Percentiles rank a stretch among this genome's conserved stretches.
Evolutionary conservation across 1,284 basidiomycete genomes (phyloP).

Genomic region (Tilletia indica): DNA sequence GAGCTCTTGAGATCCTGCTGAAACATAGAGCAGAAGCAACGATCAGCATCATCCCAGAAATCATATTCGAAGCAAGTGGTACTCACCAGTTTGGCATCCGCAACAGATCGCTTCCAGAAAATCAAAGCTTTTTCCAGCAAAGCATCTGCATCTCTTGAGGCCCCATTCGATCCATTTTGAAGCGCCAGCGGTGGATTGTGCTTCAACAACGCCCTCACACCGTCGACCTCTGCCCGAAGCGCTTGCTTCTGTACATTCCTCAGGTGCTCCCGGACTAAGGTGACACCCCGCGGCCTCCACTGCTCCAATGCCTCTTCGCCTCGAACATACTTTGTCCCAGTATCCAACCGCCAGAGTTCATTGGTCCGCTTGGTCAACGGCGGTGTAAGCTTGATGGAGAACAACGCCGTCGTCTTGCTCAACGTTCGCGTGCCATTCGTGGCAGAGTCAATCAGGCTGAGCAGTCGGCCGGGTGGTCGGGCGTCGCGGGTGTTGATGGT

Average conservation of each 20-base stretch:
- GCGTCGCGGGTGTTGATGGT: conserved; percentile 83
- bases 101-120: conserved; percentile 36
- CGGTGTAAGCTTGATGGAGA: conserved; percentile 75
- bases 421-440: conserved; percentile 45
- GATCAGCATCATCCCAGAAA: background rate
- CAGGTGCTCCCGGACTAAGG: conserved; percentile 77
- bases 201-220: conserved; percentile 71
- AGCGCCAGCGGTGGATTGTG: conserved; percentile 25
- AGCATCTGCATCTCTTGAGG: conserved; percentile 16
- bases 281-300: conserved; percentile 85
- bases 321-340: conserved; percentile 84
- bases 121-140: conserved; percentile 30
- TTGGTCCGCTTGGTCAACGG: conserved; percentile 79
- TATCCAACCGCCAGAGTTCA: conserved; percentile 92
- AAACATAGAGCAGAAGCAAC: conserved; percentile 58
- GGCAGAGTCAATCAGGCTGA: conserved; percentile 59
- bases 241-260: conserved; percentile 40
- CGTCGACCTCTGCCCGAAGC: conserved; percentile 81
- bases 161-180: conserved; percentile 38
- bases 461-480: conserved; percentile 75
- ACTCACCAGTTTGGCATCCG: conserved; percentile 27
- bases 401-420: conserved; percentile 75
- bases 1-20: conserved; percentile 66
- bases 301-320: conserved; percentile 75
- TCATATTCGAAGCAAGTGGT: background rate